Evolutionary conservation across 1,284 basidiomycete genomes (phyloP).

Genomic region (Naganishia liquefaciens): DNA sequence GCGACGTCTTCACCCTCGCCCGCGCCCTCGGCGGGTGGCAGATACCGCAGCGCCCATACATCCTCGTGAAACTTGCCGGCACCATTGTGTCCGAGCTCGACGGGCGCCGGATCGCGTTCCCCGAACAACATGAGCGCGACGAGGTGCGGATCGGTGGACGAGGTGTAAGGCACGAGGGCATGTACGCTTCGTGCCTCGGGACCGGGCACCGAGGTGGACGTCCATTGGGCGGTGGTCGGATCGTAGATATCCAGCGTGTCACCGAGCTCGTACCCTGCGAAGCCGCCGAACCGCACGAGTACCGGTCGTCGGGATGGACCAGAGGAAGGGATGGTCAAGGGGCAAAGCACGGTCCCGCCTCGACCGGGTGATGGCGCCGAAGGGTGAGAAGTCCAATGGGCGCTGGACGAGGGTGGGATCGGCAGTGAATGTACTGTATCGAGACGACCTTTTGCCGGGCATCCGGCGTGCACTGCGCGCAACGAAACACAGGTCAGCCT

Average conservation of each 20-base stretch:
- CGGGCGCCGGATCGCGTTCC: conserved; percentile 41
- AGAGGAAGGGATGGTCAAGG: too few relatives aligned
- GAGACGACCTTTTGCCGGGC: conserved; percentile 41
- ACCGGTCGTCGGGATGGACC: conserved; percentile 1
- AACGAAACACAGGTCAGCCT: not conserved
- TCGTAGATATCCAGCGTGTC: conserved; percentile 38
- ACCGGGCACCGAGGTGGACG: not conserved
- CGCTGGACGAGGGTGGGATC: conserved; percentile 27
- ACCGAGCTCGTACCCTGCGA: conserved; percentile 33
- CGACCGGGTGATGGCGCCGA: conserved; percentile 42
- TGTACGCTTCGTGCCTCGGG: conserved; percentile 32
- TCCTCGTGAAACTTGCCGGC: conserved; percentile 43
- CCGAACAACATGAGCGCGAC: conserved; percentile 40
- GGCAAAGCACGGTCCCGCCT: conserved; percentile 44
- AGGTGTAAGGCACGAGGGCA: conserved; percentile 28
- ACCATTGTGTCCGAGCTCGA: conserved; percentile 43
- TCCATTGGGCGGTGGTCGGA: not conserved
- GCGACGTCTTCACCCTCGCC: too few relatives aligned
- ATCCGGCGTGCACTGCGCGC: conserved; percentile 46
- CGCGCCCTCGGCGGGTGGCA: not conserved
- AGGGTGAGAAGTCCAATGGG: conserved; percentile 35
- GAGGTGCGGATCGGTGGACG: not conserved
- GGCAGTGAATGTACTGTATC: conserved; percentile 39
- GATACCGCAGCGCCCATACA: conserved; percentile 33
- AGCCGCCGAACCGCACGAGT: conserved; percentile 27